phyloP scores from a whole-genome alignment of 768 basidiomycete genomes.

The Tubosaeta sp. region DNA sequence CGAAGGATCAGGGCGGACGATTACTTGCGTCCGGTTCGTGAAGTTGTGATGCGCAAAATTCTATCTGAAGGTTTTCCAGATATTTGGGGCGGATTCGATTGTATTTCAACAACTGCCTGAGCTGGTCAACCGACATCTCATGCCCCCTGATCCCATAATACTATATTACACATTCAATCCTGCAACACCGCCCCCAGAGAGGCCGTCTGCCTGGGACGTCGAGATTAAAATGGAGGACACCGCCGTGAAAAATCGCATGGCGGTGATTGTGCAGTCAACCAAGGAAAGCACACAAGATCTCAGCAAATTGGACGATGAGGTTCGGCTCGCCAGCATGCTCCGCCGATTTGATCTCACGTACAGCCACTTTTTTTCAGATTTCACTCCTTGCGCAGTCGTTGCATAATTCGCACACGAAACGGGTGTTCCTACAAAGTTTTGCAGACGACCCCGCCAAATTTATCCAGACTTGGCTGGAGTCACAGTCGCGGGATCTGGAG shows the following conservation, averaged over 20 bases:
- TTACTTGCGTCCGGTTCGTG: constrained; percentile 54
- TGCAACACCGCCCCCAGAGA: constrained; percentile 55
- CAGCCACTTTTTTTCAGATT: constrained; percentile 45
- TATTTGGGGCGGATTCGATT: constrained; percentile 68
- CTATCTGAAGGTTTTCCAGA: constrained; percentile 35
- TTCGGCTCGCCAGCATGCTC: constrained; percentile 25
- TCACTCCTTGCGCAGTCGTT: constrained; percentile 80
- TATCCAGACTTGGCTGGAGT: constrained; percentile 87
- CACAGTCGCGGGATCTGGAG: constrained; percentile 88
- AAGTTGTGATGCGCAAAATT: background rate
- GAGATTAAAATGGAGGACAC: constrained; percentile 87
- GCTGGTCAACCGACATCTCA: constrained; percentile 73
- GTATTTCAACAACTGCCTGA: constrained; percentile 81
- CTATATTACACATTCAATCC: constrained; percentile 76
- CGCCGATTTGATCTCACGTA: constrained; percentile 16
- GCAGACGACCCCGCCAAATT: constrained; percentile 74
- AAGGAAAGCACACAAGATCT: constrained; percentile 69
- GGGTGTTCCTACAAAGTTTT: constrained; percentile 81
- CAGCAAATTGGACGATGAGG: constrained; percentile 83
- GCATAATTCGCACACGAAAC: constrained; percentile 82
- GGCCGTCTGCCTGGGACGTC: constrained; percentile 78
- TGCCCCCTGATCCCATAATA: constrained; percentile 74
- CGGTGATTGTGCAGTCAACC: constrained; percentile 61
- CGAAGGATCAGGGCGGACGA: constrained; percentile 68
- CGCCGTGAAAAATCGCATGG: constrained; percentile 67